A percentile compares a stretch with the other conserved stretches of the same genome.
Conservation (phyloP, 1,284 basidiomycete genomes). For the Ustilago esculenta region DNA sequence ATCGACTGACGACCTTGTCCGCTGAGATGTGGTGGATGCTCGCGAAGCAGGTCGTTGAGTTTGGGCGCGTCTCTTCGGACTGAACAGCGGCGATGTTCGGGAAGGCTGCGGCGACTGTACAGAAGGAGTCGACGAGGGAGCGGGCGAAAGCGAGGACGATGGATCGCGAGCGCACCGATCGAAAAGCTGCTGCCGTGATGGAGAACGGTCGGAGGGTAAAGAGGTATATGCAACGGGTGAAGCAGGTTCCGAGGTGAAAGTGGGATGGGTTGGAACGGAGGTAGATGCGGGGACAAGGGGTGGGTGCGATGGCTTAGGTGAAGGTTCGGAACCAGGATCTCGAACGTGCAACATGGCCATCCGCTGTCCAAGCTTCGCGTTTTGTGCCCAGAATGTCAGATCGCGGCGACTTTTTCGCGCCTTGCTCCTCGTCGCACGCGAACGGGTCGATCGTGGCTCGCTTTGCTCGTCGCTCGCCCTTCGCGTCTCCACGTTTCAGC, state of each 20-base stretch:
- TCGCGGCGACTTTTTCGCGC: constrained; percentile 8
- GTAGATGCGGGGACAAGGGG: constrained; percentile 7
- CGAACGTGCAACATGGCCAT: constrained; percentile 30
- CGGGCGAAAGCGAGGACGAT: constrained; percentile 36
- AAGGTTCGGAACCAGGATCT: constrained; percentile 22
- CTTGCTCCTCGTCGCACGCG: neutral
- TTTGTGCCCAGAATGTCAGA: constrained; percentile 18
- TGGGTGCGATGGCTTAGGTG: constrained; percentile 21
- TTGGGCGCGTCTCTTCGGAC: neutral
- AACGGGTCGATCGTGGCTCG: too few species aligned
- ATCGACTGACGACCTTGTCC: constrained; percentile 10
- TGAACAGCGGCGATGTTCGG: neutral
- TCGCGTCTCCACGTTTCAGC: neutral
- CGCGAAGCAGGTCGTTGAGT: constrained; percentile 2
- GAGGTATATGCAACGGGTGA: neutral
- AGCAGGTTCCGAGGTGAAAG: neutral
- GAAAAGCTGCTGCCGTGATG: neutral
- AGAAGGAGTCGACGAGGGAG: constrained; percentile 31
- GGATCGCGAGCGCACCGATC: constrained; percentile 18
- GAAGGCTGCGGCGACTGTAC: constrained; percentile 8
- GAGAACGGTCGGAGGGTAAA: neutral
- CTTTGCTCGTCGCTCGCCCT: too few species aligned
- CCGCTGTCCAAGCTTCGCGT: constrained; percentile 4
- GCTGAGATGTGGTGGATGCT: constrained; percentile 20
- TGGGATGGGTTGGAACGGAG: neutral